These are phyloP conservation scores for Xylaria longipes DNA, from an alignment of 495 filamentous ascomycete species.

Conservation along the genomic window DNA sequence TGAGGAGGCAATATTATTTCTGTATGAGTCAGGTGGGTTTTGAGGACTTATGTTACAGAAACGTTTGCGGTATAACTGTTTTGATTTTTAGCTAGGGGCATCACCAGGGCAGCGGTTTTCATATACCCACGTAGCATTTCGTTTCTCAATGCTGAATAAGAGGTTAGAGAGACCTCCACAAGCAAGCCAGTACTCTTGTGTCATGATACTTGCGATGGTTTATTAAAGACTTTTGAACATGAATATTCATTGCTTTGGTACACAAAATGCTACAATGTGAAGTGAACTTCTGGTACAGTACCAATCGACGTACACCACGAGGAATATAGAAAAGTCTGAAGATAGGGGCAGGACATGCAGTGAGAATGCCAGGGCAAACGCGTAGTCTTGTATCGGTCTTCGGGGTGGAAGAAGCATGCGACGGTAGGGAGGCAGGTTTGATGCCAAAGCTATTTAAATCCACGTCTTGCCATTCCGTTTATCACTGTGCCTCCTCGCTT, in stretches of 20 bases:
- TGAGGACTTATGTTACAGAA: background rate
- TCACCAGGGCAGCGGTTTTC: background rate
- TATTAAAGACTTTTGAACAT: background rate
- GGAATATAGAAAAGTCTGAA: background rate
- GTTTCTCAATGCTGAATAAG: background rate
- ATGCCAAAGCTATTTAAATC: background rate
- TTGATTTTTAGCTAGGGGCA: background rate
- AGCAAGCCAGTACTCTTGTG: background rate
- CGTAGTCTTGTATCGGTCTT: background rate
- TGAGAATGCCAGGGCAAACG: too few species aligned
- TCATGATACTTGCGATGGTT: background rate
- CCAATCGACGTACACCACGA: background rate
- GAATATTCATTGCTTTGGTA: background rate
- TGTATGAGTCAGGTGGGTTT: background rate
- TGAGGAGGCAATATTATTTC: background rate
- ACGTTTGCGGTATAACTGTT: background rate
- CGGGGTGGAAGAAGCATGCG: background rate
- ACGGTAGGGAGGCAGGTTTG: background rate
- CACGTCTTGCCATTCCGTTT: background rate
- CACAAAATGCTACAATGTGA: background rate
- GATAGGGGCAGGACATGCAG: background rate
- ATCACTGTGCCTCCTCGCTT: background rate
- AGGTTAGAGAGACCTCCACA: background rate
- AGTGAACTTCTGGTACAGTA: background rate
- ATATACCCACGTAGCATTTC: slow-evolving; percentile 19